These are phyloP conservation scores for Salvia rosmarinus DNA, from an alignment of 257 asterid species.

Conservation along the genomic window DNA sequence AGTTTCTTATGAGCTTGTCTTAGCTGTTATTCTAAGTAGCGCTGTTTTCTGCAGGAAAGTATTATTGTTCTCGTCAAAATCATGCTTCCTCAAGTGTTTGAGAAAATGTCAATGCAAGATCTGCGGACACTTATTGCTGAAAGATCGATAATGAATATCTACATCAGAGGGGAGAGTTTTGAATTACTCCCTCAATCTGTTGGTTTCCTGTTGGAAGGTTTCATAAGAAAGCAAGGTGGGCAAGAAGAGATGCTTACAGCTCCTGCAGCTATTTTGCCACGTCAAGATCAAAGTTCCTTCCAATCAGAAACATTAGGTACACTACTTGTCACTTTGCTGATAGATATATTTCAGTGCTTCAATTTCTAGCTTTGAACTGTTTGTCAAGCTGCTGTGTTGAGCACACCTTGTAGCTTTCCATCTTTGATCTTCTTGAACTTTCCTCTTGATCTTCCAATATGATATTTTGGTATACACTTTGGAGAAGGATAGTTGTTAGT, in stretches of 20 bases:
- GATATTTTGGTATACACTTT: background rate
- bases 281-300: slow-evolving; percentile 52
- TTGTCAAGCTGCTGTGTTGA: slow-evolving; percentile 7
- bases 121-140: slow-evolving; percentile 73
- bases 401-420: background rate
- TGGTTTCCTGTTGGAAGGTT: slow-evolving; percentile 90
- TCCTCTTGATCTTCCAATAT: slow-evolving; percentile 4
- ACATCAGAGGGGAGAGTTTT: slow-evolving; percentile 78
- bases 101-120: slow-evolving; percentile 79
- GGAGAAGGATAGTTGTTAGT: slow-evolving; percentile 9
- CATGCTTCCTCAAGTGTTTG: slow-evolving; percentile 80
- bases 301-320: slow-evolving; percentile 68
- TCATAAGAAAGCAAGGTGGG: slow-evolving; percentile 61
- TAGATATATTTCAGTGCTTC: slow-evolving; percentile 1
- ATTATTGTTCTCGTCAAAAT: slow-evolving; percentile 70
- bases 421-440: background rate
- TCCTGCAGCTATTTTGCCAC: slow-evolving; percentile 69
- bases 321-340: slow-evolving; percentile 22
- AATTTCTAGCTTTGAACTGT: background rate
- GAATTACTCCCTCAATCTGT: slow-evolving; percentile 76
- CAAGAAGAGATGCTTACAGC: slow-evolving; percentile 65
- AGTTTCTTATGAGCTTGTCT: slow-evolving; percentile 23
- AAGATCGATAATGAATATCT: slow-evolving; percentile 64
- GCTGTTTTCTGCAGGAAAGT: slow-evolving; percentile 71
- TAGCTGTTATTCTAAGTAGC: slow-evolving; percentile 26